phyloP scores from a whole-genome alignment of 176 grass and related monocot genomes.

The Poa pratensis region DNA sequence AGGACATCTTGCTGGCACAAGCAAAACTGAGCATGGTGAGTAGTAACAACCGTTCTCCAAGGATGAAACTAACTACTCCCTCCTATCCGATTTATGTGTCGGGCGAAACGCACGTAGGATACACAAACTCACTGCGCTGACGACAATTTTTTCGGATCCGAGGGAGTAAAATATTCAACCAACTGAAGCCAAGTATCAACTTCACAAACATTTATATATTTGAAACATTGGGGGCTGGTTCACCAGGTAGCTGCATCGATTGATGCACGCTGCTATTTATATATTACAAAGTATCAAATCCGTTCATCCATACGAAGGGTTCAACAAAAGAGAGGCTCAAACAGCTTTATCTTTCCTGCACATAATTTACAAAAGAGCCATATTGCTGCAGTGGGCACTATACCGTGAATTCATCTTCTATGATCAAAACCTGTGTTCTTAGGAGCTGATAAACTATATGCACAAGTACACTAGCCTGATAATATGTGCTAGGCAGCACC shows the following conservation, averaged over 20 bases:
- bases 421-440: constrained; percentile 25
- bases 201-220: neutral
- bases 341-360: neutral
- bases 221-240: neutral
- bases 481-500: constrained; percentile 35
- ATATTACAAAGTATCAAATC: neutral
- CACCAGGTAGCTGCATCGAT: neutral
- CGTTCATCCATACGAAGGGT: neutral
- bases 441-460: constrained; percentile 47
- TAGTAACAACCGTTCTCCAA: too few relatives aligned
- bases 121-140: too few relatives aligned
- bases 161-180: too few relatives aligned
- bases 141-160: too few relatives aligned
- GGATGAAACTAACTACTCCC: too few relatives aligned
- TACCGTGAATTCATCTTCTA: constrained; percentile 15
- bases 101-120: too few relatives aligned
- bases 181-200: neutral
- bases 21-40: too few relatives aligned
- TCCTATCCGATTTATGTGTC: too few relatives aligned
- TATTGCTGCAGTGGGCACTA: neutral
- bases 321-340: neutral
- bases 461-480: constrained; percentile 39
- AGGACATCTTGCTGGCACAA: too few relatives aligned
- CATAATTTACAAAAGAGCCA: neutral
- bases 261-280: neutral